Base-by-base conservation (phyloP, 139 green algal genomes). In the Zygnema circumcarinatum region DNA sequence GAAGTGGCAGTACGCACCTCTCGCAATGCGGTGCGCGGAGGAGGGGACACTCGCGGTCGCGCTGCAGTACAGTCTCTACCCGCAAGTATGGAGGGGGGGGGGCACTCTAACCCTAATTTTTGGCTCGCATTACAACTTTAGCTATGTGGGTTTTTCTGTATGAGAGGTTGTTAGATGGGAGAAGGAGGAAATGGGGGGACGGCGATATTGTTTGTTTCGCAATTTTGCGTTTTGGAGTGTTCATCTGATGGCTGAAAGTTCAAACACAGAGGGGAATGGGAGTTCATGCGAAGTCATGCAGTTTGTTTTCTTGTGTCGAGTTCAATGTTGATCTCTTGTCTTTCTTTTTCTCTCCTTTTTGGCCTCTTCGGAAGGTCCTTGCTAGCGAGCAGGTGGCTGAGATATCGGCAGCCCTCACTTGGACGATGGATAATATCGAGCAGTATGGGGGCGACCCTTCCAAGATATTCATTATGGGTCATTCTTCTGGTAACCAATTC, bases 1-100 rank as follows among this genome's bases (percentile, higher is more conserved):
- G 22, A 88, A 88, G 32, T 88, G 83, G 83, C 79, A 88, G 33
- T 88, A 88, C 79, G 39, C 83, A 38, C 83, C 83, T 16, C 74
- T 88, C 20, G 83, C 36, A 78, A 74, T 32, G 22, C 33, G 83
- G n/a, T 67, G 84, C 25, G 83, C 83, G 32, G 33, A 88, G 31
- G 79, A 42, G 1, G 83, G 83, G 0, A 38, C 31, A 7, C 31
- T 88, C n/a, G 83, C 29, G 25, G 83, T 88, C 20, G n/a, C 38
- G 52, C 47, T 87, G 25, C 74, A 88, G 2, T 88, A 88, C 76
- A 41, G 47, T 32, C 74, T 88, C 7, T 88, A 87, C 41, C 83
- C 83, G 2, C 25, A 88, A 31, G 83, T 88, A 11, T n/a, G n/a
- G n/a, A n/a, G n/a, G 29, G 56, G 29, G 56, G 29, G 56, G 56